Base-by-base conservation (phyloP, 345 rosid species). In the Barbarea vulgaris region DNA sequence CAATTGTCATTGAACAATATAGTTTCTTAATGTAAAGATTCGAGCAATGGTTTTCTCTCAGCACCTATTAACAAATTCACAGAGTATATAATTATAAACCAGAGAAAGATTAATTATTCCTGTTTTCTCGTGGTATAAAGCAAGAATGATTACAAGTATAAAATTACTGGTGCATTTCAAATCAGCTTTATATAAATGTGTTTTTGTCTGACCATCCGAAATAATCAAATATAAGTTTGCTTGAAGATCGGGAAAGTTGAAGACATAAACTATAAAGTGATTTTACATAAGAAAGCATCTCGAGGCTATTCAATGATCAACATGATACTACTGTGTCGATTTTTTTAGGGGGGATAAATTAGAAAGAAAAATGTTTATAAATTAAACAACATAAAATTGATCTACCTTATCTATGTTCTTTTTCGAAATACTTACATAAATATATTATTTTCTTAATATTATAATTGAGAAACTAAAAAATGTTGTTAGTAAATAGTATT, bases 241-340 rank as follows among this genome's bases (percentile, higher is more conserved):
- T 77, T 77, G 77, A 65, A 77, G 77, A 77, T 70, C 48, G 81
- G 72, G 77, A 71, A 77, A 77, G 81, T 56, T 64, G 77, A 55
- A 59, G 63, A 71, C 72, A 71, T 37, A 36, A 36, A 70, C 67
- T 64, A 36, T 56, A 70, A 70, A 70, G 80, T 69, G 5, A 13
- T 42, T 76, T 64, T 56, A 53, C 59, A 42, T 62, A 41, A 63
- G 57, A 37, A 64, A 70, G 76, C 80, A 77, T 77, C 80, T 70
- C 80, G 76, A 77, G 81, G 77, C 46, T 64, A 59, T 64, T 41
- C 31, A 64, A 56, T 77, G 27, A 70, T 44, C 70, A 61, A 53
- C 66, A 63, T 55, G 28, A 27, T 52, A 70, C 71, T 52, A 42
- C 63, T 55, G 47, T 77, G 64, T 53, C 50, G 31, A 44, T 61